Percentiles rank a stretch among this genome's conserved stretches.
phyloP scores from a whole-genome alignment of 805 yeast genomes.

The Cyberlindnera mycetangii region DNA sequence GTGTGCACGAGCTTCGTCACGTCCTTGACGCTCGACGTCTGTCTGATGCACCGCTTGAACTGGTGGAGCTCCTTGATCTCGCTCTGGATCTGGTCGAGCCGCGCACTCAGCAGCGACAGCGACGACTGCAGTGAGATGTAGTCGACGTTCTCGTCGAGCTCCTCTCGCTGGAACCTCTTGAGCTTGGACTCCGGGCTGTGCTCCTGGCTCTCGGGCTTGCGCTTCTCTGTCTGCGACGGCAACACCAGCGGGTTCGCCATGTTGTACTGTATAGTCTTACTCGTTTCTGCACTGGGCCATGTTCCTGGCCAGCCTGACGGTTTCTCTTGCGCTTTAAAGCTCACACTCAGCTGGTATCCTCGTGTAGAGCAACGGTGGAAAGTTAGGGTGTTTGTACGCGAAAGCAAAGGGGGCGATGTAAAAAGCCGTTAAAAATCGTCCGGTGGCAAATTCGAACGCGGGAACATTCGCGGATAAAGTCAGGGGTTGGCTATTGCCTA shows the following conservation, averaged over 20 bases:
- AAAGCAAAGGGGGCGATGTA: too few relatives aligned
- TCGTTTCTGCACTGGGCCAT: too few relatives aligned
- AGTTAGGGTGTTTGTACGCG: background rate
- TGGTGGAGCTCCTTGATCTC: constrained; percentile 24
- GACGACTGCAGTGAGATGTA: constrained; percentile 24
- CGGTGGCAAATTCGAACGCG: constrained; percentile 17
- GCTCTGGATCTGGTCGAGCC: constrained; percentile 15
- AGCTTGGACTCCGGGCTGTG: constrained; percentile 8
- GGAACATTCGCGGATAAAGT: background rate
- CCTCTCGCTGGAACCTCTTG: constrained; percentile 14
- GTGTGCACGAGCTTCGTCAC: constrained; percentile 11
- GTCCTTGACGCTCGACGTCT: constrained; percentile 19
- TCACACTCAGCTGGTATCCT: too few relatives aligned
- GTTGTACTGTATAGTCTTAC: too few relatives aligned
- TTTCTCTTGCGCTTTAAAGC: too few relatives aligned
- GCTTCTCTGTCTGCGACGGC: constrained; percentile 7
- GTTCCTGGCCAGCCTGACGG: too few relatives aligned
- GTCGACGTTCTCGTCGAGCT: constrained; percentile 24
- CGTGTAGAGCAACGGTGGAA: too few relatives aligned
- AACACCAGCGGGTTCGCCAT: constrained; percentile 9
- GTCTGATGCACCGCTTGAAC: constrained; percentile 20
- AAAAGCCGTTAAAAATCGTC: background rate
- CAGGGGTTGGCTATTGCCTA: constrained; percentile 3
- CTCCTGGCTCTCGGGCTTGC: constrained; percentile 5
- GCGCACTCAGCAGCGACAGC: constrained; percentile 21